phyloP scores from a whole-genome alignment of 345 rosid species.

The Gossypium stocksii region DNA sequence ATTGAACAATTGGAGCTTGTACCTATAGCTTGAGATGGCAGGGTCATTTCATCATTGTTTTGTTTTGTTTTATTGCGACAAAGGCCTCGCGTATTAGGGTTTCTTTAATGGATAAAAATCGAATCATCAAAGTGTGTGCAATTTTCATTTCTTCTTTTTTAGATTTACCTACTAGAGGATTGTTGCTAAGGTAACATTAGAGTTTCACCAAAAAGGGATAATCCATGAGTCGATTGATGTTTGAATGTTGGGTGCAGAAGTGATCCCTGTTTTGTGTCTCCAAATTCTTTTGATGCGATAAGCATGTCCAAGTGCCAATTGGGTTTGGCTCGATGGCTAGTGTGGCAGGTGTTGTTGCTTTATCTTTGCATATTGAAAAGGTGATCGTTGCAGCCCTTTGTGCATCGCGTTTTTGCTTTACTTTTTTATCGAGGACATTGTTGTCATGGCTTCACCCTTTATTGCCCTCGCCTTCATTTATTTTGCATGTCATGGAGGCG shows the following conservation, averaged over 20 bases:
- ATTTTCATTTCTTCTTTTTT: not conserved
- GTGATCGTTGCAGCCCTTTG: not conserved
- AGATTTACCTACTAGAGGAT: no score
- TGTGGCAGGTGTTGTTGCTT: not conserved
- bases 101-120: not conserved
- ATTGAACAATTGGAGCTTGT: not conserved
- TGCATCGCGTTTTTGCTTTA: not conserved
- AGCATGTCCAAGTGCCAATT: not conserved
- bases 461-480: no score
- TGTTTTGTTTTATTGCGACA: not conserved
- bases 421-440: not conserved
- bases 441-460: not conserved
- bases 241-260: no score
- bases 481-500: not conserved
- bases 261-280: no score
- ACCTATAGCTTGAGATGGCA: not conserved
- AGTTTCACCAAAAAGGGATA: not conserved
- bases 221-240: no score
- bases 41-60: not conserved
- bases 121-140: not conserved
- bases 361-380: not conserved
- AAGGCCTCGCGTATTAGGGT: not conserved
- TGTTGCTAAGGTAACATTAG: not conserved
- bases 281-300: no score
- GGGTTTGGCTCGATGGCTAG: not conserved